Percentiles rank a stretch among this genome's conserved stretches.
Conservation (phyloP, 495 filamentous ascomycete genomes). For the Penicillium roqueforti region DNA sequence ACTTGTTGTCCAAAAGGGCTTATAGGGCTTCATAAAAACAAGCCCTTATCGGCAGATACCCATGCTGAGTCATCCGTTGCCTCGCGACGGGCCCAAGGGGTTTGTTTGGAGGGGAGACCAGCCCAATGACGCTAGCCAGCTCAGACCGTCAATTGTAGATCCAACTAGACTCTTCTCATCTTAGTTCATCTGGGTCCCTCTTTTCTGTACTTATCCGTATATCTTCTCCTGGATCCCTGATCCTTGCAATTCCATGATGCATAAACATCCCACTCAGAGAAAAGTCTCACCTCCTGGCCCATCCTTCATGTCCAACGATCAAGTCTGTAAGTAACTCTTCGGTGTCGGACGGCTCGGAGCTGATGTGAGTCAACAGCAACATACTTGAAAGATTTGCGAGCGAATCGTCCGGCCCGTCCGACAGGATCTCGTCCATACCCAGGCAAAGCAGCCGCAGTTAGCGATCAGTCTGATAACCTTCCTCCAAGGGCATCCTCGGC, state of each 20-base stretch:
- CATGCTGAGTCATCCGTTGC: conserved; percentile 18
- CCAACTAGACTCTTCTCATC: conserved; percentile 10
- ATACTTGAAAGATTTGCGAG: conserved; percentile 77
- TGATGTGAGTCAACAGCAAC: conserved; percentile 44
- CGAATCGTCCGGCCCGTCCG: conserved; percentile 70
- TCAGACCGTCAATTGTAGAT: conserved; percentile 12
- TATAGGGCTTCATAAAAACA: background rate
- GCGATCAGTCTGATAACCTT: conserved; percentile 33
- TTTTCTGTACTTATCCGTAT: conserved; percentile 2
- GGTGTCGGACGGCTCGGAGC: conserved; percentile 5
- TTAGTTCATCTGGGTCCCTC: conserved; percentile 3
- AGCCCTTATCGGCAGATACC: conserved; percentile 15
- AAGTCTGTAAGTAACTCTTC: conserved; percentile 64
- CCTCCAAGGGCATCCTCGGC: conserved; percentile 47
- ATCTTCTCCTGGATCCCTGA: conserved; percentile 6
- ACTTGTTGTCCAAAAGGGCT: background rate
- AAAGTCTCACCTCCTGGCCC: conserved; percentile 71
- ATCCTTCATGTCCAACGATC: conserved; percentile 79
- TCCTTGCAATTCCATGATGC: conserved; percentile 25
- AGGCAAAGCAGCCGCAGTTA: conserved; percentile 29
- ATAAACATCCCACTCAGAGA: conserved; percentile 44
- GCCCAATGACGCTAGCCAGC: conserved; percentile 12
- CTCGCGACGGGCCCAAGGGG: conserved; percentile 13
- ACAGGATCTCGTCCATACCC: conserved; percentile 78
- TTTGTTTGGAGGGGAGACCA: conserved; percentile 21